Conservation (phyloP, 768 basidiomycete genomes). For the Lactarius hengduanensis region DNA sequence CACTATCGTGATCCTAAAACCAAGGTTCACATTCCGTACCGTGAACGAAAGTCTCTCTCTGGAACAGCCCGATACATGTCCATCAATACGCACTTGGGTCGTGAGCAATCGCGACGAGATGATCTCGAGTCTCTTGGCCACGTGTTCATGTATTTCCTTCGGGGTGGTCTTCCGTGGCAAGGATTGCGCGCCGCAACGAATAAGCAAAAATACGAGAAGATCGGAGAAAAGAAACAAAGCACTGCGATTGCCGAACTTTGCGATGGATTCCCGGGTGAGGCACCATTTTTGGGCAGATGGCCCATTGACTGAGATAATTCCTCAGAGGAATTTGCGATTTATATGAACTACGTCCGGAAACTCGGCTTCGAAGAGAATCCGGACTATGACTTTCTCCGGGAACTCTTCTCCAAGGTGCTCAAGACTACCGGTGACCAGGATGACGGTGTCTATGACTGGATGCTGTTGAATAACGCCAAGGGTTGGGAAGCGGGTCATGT, state of each 20-base stretch:
- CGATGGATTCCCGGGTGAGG: slow-evolving; percentile 92
- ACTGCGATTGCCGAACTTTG: slow-evolving; percentile 90
- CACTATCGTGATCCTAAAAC: slow-evolving; percentile 98
- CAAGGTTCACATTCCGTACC: slow-evolving; percentile 97
- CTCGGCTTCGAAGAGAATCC: slow-evolving; percentile 97
- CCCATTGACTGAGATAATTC: slow-evolving; percentile 11
- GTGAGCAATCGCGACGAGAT: slow-evolving; percentile 92
- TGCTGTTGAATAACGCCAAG: slow-evolving; percentile 89
- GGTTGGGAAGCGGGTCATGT: slow-evolving; percentile 93
- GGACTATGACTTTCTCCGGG: slow-evolving; percentile 96
- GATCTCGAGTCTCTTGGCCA: slow-evolving; percentile 97
- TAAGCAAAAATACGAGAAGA: slow-evolving; percentile 99
- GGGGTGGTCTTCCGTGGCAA: slow-evolving; percentile 97
- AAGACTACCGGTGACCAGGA: slow-evolving; percentile 86
- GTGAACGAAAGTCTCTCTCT: slow-evolving; percentile 94
- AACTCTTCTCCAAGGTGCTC: slow-evolving; percentile 89
- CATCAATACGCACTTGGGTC: slow-evolving; percentile 97
- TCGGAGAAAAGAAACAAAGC: slow-evolving; percentile 98
- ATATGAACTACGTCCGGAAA: slow-evolving; percentile 99
- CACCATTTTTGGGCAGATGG: background rate
- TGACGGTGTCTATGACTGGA: slow-evolving; percentile 96
- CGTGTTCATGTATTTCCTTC: slow-evolving; percentile 99
- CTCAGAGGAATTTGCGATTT: slow-evolving; percentile 95
- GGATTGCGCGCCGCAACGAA: slow-evolving; percentile 96
- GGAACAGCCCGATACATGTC: slow-evolving; percentile 99